These are phyloP conservation scores for Sugiyamaella valdiviana DNA, from an alignment of 805 yeast species.

Conservation along the genomic window DNA sequence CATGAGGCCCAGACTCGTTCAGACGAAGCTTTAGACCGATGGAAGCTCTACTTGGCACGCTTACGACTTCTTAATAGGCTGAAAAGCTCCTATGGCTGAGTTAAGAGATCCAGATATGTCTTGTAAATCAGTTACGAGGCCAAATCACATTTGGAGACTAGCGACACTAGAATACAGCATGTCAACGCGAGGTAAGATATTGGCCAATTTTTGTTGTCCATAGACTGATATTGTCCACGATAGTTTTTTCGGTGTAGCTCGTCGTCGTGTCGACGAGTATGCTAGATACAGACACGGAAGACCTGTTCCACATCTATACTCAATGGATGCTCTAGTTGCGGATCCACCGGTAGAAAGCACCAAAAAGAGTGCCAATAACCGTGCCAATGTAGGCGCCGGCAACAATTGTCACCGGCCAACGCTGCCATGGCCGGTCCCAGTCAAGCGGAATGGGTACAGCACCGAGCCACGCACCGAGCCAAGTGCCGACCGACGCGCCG, in stretches of 20 bases:
- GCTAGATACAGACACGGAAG: no score
- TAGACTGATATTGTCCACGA: background rate
- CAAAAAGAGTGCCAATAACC: slow-evolving; percentile 49
- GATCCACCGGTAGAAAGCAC: slow-evolving; percentile 14
- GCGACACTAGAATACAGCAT: no score
- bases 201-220: background rate
- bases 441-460: slow-evolving; percentile 91
- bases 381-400: slow-evolving; percentile 76
- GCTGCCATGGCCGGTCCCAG: slow-evolving; percentile 98
- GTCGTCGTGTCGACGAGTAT: no score
- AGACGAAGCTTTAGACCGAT: slow-evolving; percentile 6
- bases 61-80: slow-evolving; percentile 8
- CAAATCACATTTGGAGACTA: no score
- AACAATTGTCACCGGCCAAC: slow-evolving; percentile 86
- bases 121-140: no score
- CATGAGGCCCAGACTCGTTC: background rate
- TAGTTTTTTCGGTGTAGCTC: background rate
- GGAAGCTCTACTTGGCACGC: slow-evolving; percentile 8
- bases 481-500: slow-evolving; percentile 37
- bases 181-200: no score
- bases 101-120: background rate
- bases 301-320: no score
- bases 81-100: slow-evolving; percentile 3
- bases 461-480: slow-evolving; percentile 84
- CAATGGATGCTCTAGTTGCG: background rate